Evolutionary conservation across 2,329 filamentous ascomycete genomes (phyloP).

Genomic region (Xylariaceae sp.): DNA sequence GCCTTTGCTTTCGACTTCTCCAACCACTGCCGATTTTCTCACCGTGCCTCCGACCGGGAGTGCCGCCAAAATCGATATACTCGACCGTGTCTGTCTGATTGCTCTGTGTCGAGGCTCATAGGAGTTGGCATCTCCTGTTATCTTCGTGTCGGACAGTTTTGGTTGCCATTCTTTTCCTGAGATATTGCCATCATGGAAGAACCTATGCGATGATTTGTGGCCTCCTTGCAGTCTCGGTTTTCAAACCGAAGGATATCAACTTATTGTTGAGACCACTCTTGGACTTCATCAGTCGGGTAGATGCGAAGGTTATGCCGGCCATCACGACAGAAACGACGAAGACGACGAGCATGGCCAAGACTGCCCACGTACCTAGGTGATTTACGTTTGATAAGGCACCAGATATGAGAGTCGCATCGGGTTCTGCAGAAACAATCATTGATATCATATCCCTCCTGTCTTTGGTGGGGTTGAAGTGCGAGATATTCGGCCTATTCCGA

Average conservation of each 20-base stretch:
- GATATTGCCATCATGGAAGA: background rate
- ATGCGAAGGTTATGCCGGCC: conserved; percentile 2
- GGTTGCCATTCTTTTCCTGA: background rate
- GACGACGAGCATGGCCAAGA: background rate
- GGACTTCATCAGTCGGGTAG: conserved; percentile 5
- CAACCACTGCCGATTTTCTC: background rate
- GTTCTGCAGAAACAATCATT: conserved; percentile 3
- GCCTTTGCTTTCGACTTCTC: background rate
- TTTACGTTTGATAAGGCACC: conserved; percentile 8
- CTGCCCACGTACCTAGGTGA: conserved; percentile 12
- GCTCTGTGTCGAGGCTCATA: background rate
- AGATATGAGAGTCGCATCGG: background rate
- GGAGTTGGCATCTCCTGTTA: background rate
- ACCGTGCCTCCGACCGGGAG: background rate
- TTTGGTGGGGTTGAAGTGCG: conserved; percentile 2
- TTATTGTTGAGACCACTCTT: background rate
- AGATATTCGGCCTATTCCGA: background rate
- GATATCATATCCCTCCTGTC: conserved; percentile 1
- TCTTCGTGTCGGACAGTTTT: background rate
- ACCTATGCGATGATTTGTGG: background rate
- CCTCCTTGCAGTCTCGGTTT: background rate
- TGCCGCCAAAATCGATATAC: background rate
- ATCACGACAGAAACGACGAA: background rate
- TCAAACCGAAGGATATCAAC: background rate
- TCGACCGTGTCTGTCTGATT: background rate